Percentiles rank a stretch among this genome's conserved stretches.
Conservation (phyloP, 441 rosid species). For the Capsella rubella region DNA sequence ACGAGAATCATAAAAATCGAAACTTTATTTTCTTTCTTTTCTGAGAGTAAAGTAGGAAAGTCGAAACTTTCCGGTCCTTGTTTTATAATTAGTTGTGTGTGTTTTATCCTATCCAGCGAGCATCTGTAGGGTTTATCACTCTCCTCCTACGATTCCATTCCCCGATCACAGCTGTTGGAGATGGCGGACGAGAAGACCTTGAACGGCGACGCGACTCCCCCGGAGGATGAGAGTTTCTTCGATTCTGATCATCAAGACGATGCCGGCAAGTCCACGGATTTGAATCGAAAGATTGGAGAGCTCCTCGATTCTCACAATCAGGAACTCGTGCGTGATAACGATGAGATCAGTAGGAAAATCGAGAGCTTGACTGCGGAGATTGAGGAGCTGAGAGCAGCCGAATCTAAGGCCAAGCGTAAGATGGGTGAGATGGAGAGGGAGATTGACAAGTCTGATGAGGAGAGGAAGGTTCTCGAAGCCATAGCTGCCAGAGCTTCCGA, state of each 20-base stretch:
- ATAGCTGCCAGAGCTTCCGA: slow-evolving; percentile 63
- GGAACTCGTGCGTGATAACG: slow-evolving; percentile 50
- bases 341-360: slow-evolving; percentile 48
- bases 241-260: slow-evolving; percentile 47
- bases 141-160: not conserved
- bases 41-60: not conserved
- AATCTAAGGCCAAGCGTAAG: slow-evolving; percentile 49
- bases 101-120: not conserved
- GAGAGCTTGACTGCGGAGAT: slow-evolving; percentile 48
- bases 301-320: slow-evolving; percentile 64
- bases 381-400: slow-evolving; percentile 50
- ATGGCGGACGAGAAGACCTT: slow-evolving; percentile 59
- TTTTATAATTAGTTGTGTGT: not conserved
- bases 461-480: slow-evolving; percentile 54
- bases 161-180: not conserved
- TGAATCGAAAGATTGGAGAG: slow-evolving; percentile 52
- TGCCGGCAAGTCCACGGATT: slow-evolving; percentile 45
- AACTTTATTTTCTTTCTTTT: not conserved
- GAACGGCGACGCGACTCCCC: slow-evolving; percentile 49
- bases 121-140: slow-evolving; percentile 37
- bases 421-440: slow-evolving; percentile 57
- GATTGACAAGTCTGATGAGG: slow-evolving; percentile 59
- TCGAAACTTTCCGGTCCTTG: slow-evolving; percentile 19
- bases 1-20: slow-evolving; percentile 19
- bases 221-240: slow-evolving; percentile 49